These are phyloP conservation scores for Fragilaria crotonensis DNA, from an alignment of 108 stramenopile genomes.

Conservation along the genomic window DNA sequence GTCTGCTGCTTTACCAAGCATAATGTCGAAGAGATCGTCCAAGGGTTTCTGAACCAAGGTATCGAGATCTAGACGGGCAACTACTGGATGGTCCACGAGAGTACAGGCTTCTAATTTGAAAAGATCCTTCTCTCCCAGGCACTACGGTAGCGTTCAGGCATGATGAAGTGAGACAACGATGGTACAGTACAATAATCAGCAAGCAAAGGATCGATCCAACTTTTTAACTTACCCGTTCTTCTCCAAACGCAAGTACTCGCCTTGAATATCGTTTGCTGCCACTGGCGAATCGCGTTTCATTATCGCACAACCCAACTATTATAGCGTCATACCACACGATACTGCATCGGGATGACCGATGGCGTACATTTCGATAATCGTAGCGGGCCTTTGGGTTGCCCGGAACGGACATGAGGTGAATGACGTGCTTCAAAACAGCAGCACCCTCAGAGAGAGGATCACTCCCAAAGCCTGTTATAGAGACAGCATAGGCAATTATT, in stretches of 20 bases:
- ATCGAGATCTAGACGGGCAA: slow-evolving; percentile 93
- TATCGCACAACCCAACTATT: slow-evolving; percentile 49
- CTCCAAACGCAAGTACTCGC: slow-evolving; percentile 63
- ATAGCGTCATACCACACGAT: slow-evolving; percentile 35
- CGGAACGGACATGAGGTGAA: slow-evolving; percentile 50
- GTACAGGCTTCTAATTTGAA: slow-evolving; percentile 94
- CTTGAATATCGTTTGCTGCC: slow-evolving; percentile 62
- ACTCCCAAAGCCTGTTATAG: slow-evolving; percentile 68
- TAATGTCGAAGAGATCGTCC: slow-evolving; percentile 67
- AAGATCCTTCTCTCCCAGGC: slow-evolving; percentile 92
- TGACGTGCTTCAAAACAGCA: slow-evolving; percentile 64
- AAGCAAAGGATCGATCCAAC: too few relatives aligned
- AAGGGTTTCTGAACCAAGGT: slow-evolving; percentile 78
- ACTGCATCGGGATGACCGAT: slow-evolving; percentile 64
- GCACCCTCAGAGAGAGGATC: slow-evolving; percentile 68
- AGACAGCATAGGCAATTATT: slow-evolving; percentile 77
- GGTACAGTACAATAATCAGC: background rate
- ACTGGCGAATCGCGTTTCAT: slow-evolving; percentile 60
- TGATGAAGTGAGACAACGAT: background rate
- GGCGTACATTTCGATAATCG: slow-evolving; percentile 61
- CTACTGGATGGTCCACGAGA: slow-evolving; percentile 74
- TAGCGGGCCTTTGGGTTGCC: slow-evolving; percentile 27
- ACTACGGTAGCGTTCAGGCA: slow-evolving; percentile 13
- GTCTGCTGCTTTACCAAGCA: slow-evolving; percentile 18
- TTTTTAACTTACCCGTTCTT: slow-evolving; percentile 45